Base-by-base conservation (phyloP, 139 green algal genomes). In the Protoeuglena noctilucae region DNA sequence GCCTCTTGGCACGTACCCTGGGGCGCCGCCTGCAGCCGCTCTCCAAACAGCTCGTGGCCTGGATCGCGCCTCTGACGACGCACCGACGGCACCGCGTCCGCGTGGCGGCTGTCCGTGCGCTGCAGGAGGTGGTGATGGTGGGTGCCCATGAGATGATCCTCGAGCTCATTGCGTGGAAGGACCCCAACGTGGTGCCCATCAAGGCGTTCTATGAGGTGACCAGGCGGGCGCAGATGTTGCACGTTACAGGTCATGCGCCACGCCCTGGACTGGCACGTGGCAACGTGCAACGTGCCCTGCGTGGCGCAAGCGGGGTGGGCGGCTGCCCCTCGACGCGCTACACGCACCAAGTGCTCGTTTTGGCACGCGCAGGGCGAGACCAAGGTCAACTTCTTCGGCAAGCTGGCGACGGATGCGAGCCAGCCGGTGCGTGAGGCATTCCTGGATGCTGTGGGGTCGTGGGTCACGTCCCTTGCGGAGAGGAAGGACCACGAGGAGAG, bases 401-500 rank as follows among this genome's bases (percentile, higher is more conserved):
- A 55, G 49, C 49, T 55, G 21, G 31, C 31, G 21, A 55, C 49
- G 49, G 49, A 55, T 12, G 28, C 49, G 22, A 40, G 21, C 21
- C 21, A 17, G 5, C 28, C 17, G 5, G 49, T 55, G 21, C 28
- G 49, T 16, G 4, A 17, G 21, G 49, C n/a, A 6, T 29, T 55
- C 49, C 24, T 55, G 5, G 17, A 39, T 5, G 22, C 17, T 23
- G 23, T 55, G 4, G 49, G 49, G 4, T 34, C 23, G 5, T 55
- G 49, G 49, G 21, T 55, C 17, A 28, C 29, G 5, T n/a, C 29
- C 24, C 49, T 55, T 5, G 21, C 49, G 21, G 49, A 55, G 49
- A 30, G 49, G 6, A 30, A 29, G 49, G 49, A 55, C 49, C 49
- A 55, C 49, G 49, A 55, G 49, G n/a, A 28, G 22, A 30, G 49